phyloP scores from a whole-genome alignment of 805 yeast species.

The Ogataea sp. region DNA sequence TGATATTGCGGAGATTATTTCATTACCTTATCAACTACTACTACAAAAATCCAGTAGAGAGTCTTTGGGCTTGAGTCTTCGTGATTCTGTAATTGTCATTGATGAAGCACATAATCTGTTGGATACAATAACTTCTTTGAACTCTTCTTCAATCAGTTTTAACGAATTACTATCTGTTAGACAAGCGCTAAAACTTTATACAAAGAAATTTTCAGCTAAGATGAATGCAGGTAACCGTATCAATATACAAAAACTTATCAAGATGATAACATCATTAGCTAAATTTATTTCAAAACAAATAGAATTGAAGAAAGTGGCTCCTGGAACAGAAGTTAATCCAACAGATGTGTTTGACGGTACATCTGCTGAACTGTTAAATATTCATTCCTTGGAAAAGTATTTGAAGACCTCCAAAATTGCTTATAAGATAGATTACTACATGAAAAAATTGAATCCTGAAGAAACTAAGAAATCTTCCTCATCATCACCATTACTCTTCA shows the following conservation, averaged over 20 bases:
- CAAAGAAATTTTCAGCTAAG: constrained; percentile 50
- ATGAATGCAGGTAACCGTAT: constrained; percentile 68
- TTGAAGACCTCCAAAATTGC: constrained; percentile 67
- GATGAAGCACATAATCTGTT: constrained; percentile 91
- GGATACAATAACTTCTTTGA: constrained; percentile 64
- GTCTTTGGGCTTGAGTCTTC: constrained; percentile 48
- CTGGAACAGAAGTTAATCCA: constrained; percentile 48
- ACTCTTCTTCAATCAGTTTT: constrained; percentile 51
- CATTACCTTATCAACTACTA: constrained; percentile 80
- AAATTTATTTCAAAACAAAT: constrained; percentile 33
- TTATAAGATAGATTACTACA: constrained; percentile 70
- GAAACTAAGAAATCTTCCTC: constrained; percentile 5
- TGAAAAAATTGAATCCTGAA: constrained; percentile 23
- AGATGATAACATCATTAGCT: constrained; percentile 43
- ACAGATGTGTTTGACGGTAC: constrained; percentile 48
- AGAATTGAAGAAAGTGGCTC: constrained; percentile 22
- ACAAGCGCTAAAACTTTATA: constrained; percentile 45
- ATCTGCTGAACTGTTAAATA: constrained; percentile 64
- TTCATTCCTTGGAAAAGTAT: constrained; percentile 59
- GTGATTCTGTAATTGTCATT: constrained; percentile 62
- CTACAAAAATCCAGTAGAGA: constrained; percentile 54
- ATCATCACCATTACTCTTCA: constrained; percentile 53
- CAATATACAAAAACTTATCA: constrained; percentile 54
- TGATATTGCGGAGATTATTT: constrained; percentile 59
- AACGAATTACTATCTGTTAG: constrained; percentile 39